phyloP scores from a whole-genome alignment of 148 eudicot genomes.

The Talinum fruticosum region DNA sequence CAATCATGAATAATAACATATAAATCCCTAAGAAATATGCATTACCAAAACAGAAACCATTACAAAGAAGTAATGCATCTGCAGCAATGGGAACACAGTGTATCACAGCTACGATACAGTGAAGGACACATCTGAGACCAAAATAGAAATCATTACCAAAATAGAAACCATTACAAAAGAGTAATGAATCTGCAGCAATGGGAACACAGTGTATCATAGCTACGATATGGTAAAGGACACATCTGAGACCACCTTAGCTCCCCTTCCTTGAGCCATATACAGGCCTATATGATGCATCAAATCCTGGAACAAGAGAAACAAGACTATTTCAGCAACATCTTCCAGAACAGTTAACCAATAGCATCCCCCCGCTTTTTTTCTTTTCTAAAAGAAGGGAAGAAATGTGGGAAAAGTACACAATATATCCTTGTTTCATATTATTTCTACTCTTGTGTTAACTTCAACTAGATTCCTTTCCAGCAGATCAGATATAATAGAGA shows the following conservation, averaged over 20 bases:
- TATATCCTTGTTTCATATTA: no score
- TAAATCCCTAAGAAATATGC: neutral
- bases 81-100: conserved; percentile 8
- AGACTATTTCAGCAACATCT: conserved; percentile 1
- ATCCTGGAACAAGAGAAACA: conserved; percentile 42
- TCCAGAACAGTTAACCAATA: neutral
- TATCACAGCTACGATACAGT: conserved; percentile 13
- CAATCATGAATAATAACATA: neutral
- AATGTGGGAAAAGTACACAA: no score
- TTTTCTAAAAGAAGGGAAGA: neutral
- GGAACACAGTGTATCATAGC: conserved; percentile 5
- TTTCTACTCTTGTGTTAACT: neutral
- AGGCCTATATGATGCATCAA: conserved; percentile 88
- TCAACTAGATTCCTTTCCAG: neutral
- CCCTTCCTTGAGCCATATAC: conserved; percentile 80
- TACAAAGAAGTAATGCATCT: neutral
- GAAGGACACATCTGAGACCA: conserved; percentile 62
- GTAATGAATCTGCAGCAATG: conserved; percentile 18
- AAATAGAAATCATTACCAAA: no score
- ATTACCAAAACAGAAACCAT: neutral
- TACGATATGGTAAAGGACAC: conserved; percentile 34
- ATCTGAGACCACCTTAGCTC: conserved; percentile 78
- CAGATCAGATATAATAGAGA: neutral
- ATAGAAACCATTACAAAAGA: no score
- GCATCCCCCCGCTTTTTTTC: no score